Percentiles rank a stretch among this genome's conserved stretches.
Evolutionary conservation across 164 flowering plant species (phyloP).

Genomic region (Magnolia changhungtana): DNA sequence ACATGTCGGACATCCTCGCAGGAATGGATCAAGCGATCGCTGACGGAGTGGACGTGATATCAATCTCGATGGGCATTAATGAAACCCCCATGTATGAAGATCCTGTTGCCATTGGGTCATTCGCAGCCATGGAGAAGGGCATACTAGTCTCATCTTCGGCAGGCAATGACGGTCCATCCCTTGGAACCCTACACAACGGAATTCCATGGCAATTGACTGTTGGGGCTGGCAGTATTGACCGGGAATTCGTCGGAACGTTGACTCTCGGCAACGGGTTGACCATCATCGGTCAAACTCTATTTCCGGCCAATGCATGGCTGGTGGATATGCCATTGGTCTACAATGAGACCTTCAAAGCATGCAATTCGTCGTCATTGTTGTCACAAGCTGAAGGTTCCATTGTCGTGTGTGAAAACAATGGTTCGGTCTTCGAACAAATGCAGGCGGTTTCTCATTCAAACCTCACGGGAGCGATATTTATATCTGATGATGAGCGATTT

Average conservation of each 20-base stretch:
- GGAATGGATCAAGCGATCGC: constrained; percentile 59
- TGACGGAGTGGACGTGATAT: constrained; percentile 64
- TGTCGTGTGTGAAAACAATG: constrained; percentile 17
- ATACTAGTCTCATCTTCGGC: constrained; percentile 11
- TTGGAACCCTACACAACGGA: neutral
- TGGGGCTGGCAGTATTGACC: constrained; percentile 7
- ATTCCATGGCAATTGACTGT: constrained; percentile 13
- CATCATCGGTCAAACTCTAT: constrained; percentile 1
- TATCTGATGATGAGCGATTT: constrained; percentile 23
- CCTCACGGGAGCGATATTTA: constrained; percentile 49
- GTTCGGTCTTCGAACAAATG: constrained; percentile 25
- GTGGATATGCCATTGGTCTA: constrained; percentile 4
- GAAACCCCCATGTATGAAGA: neutral
- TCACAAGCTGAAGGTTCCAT: constrained; percentile 7
- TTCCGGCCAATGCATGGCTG: constrained; percentile 17
- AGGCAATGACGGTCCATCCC: neutral
- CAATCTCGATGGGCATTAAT: constrained; percentile 47
- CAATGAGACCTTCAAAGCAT: constrained; percentile 11
- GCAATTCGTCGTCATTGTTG: neutral
- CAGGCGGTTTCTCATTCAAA: constrained; percentile 9
- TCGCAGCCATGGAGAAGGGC: constrained; percentile 4
- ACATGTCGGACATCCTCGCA: constrained; percentile 49
- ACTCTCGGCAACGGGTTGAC: constrained; percentile 1
- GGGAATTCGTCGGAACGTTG: neutral
- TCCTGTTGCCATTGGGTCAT: constrained; percentile 4